These are phyloP conservation scores for Pseudogymnoascus sp. DNA, from an alignment of 2,329 filamentous ascomycete genomes.

Conservation along the genomic window DNA sequence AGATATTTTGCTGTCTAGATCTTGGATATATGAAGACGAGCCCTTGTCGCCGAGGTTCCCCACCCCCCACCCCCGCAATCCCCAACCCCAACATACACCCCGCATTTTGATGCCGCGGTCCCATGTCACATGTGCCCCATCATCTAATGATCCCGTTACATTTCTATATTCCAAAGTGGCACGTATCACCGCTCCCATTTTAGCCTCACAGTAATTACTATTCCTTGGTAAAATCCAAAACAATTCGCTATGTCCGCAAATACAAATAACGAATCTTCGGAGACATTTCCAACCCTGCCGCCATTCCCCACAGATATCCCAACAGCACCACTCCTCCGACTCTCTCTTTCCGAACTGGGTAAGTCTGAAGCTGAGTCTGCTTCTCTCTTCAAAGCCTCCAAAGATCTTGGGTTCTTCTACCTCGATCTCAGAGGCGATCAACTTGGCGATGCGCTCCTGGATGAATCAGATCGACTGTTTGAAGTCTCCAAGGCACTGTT, in stretches of 20 bases:
- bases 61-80: too few species aligned
- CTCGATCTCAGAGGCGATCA: constrained; percentile 18
- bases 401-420: constrained; percentile 23
- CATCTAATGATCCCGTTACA: neutral
- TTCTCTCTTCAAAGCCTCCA: constrained; percentile 17
- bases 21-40: neutral
- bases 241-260: neutral
- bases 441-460: constrained; percentile 18
- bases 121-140: too few species aligned
- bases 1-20: neutral
- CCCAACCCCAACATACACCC: too few species aligned
- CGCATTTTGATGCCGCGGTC: too few species aligned
- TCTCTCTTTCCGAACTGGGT: constrained; percentile 16
- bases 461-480: constrained; percentile 18
- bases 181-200: neutral
- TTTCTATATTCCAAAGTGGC: neutral
- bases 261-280: neutral
- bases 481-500: constrained; percentile 17
- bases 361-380: constrained; percentile 11
- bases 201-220: neutral
- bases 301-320: constrained; percentile 19
- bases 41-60: neutral
- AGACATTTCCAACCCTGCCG: constrained; percentile 12
- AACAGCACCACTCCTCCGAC: constrained; percentile 17
- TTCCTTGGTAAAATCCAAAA: neutral